These are phyloP conservation scores for Pulveroboletus ravenelii DNA, from an alignment of 768 basidiomycete genomes.

Conservation along the genomic window DNA sequence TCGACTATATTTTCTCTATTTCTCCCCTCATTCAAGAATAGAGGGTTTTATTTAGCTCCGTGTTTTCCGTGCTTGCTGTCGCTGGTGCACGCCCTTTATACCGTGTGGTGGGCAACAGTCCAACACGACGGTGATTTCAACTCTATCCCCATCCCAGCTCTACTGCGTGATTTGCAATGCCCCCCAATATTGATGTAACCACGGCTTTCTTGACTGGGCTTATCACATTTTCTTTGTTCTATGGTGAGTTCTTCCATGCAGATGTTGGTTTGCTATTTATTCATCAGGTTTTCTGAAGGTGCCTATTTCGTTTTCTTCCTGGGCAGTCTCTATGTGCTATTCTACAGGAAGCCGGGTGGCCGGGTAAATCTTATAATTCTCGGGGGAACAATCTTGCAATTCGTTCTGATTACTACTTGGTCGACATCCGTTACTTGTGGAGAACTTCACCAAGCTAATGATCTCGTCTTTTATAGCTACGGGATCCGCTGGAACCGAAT, in stretches of 20 bases:
- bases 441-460: background rate
- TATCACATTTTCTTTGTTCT: slow-evolving; percentile 6
- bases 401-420: slow-evolving; percentile 7
- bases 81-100: background rate
- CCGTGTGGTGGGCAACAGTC: no score
- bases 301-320: slow-evolving; percentile 6
- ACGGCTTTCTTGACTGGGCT: slow-evolving; percentile 8
- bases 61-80: background rate
- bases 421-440: background rate
- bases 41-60: no score
- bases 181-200: slow-evolving; percentile 1
- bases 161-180: background rate
- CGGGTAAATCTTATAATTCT: background rate
- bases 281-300: background rate
- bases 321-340: slow-evolving; percentile 4
- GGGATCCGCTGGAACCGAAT: slow-evolving; percentile 6
- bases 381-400: slow-evolving; percentile 3
- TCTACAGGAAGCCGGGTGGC: background rate
- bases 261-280: background rate
- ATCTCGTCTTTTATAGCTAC: background rate
- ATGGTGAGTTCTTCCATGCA: background rate
- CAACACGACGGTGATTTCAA: background rate
- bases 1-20: background rate
- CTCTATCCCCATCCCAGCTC: no score
- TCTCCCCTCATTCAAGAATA: background rate